Evolutionary conservation across 345 rosid genomes (phyloP), one percentile per base, ranked within the genome.

Genomic region (Gossypium rotundifolium): DNA sequence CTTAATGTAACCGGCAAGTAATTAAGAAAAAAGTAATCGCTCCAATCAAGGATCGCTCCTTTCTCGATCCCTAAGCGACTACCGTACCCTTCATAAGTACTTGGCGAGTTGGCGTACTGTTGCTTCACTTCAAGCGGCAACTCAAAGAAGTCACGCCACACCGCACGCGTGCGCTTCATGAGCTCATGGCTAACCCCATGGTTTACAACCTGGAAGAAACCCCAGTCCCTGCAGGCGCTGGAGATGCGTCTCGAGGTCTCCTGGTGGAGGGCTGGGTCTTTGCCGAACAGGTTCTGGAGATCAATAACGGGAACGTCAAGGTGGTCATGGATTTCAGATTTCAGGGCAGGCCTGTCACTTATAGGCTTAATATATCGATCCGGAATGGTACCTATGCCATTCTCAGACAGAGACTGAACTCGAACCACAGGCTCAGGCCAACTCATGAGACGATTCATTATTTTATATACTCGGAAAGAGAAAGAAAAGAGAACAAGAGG

Each of bases 371-470:
- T 69, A 75, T 90, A 94, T 6, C 88, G 80, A 17, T 71, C 76
- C 1, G 98, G 98, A 71, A 94, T 84, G 40, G 77, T 38, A 64
- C 72, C 52, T 4, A 83, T 23, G 77, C 95, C 89, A 17, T 84
- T 88, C 52, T 89, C 89, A 44, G 98, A 89, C 59, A 92, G 79
- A 78, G 93, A 85, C 79, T 92, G 97, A 67, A 92, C 98, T n/a
- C 93, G 87, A 59, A 92, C 92, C 29, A 94, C 70, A 1, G 98
- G 97, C 81, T 94, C 98, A 17, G 98, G 97, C 98, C 98, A 94
- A 51, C 82, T 83, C 53, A 80, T 85, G 40, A 82, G 76, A 68
- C 63, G 75, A 27, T 70, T 79, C 88, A 85, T 84, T 2, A 12
- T 2, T 25, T 25, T 57, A 57, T 57, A 57, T 18, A 67, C 46